These are phyloP conservation scores for Colletotrichum costaricense DNA, from an alignment of 2,329 filamentous ascomycete genomes.

Conservation along the genomic window DNA sequence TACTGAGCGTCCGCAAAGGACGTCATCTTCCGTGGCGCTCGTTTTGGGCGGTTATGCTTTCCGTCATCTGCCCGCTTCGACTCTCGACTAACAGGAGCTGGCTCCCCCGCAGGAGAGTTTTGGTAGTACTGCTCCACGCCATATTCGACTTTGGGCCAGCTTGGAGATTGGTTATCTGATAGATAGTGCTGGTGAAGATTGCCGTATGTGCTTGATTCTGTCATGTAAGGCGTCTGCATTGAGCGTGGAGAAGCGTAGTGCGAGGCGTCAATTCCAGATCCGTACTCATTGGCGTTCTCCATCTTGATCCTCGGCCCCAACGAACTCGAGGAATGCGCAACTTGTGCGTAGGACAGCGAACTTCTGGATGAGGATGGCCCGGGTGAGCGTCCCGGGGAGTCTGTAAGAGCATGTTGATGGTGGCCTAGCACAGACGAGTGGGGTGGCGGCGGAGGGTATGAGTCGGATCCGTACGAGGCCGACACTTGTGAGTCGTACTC, in stretches of 20 bases:
- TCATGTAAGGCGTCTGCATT: constrained; percentile 45
- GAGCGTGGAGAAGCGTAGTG: constrained; percentile 55
- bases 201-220: constrained; percentile 25
- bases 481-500: constrained; percentile 56
- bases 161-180: constrained; percentile 37
- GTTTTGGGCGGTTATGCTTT: constrained; percentile 44
- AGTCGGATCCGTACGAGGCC: constrained; percentile 57
- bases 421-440: constrained; percentile 39
- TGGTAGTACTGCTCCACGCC: constrained; percentile 36
- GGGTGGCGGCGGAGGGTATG: constrained; percentile 55
- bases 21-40: constrained; percentile 63
- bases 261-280: constrained; percentile 48
- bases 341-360: constrained; percentile 9
- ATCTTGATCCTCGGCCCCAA: constrained; percentile 52
- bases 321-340: constrained; percentile 32
- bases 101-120: constrained; percentile 30
- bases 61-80: constrained; percentile 34
- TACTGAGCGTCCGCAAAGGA: constrained; percentile 78
- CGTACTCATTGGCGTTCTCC: constrained; percentile 49
- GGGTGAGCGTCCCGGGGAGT: constrained; percentile 16
- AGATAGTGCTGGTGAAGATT: constrained; percentile 26
- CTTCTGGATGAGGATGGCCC: constrained; percentile 16
- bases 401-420: constrained; percentile 32
- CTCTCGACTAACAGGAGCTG: constrained; percentile 38
- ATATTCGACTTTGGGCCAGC: constrained; percentile 54